Conservation (phyloP, 805 yeast genomes). For the Sugiyamaella smithiae region DNA sequence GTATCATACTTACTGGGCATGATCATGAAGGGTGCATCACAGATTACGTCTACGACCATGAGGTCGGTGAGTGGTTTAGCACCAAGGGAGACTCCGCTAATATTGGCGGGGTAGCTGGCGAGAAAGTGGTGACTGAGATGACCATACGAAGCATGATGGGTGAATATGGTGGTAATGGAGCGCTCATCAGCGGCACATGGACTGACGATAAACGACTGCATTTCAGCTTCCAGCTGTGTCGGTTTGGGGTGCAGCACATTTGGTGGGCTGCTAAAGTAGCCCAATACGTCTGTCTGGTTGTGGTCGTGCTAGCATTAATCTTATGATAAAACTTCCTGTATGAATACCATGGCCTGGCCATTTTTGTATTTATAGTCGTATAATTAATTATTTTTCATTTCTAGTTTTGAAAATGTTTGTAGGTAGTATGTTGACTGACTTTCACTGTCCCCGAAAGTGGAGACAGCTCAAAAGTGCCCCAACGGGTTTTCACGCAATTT, state of each 20-base stretch:
- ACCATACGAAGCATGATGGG: constrained; percentile 97
- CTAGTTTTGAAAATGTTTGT: no score
- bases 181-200: constrained; percentile 68
- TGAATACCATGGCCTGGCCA: no score
- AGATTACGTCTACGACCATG: constrained; percentile 41
- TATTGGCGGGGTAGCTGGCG: constrained; percentile 21
- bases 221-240: constrained; percentile 70
- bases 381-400: no score
- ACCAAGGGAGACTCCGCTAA: neutral
- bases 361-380: no score
- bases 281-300: constrained; percentile 27
- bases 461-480: no score
- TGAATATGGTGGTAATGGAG: constrained; percentile 86
- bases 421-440: no score
- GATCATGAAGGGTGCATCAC: constrained; percentile 93
- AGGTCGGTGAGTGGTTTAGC: constrained; percentile 32
- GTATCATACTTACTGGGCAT: constrained; percentile 87
- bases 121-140: constrained; percentile 54
- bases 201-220: constrained; percentile 40
- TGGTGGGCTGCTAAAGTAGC: constrained; percentile 89
- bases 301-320: neutral
- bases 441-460: no score
- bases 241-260: constrained; percentile 81
- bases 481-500: no score
- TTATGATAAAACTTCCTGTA: no score